These are phyloP conservation scores for Alternaria sp. DNA, from an alignment of 2,329 filamentous ascomycete species.

Conservation along the genomic window DNA sequence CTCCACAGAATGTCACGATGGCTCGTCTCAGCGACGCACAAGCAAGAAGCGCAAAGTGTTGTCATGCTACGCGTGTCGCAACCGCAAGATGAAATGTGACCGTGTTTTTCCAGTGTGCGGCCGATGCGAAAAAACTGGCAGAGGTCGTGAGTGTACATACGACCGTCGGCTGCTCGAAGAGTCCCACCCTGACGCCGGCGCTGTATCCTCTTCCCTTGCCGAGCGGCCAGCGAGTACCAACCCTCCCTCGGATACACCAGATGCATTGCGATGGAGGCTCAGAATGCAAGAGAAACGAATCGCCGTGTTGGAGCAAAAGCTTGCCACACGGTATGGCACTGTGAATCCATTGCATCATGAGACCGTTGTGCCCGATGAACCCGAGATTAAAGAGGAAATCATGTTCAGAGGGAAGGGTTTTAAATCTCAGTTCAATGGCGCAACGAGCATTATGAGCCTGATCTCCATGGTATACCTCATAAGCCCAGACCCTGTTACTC, in stretches of 20 bases:
- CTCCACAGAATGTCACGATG: constrained; percentile 39
- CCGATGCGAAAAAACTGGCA: constrained; percentile 55
- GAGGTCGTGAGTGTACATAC: constrained; percentile 55
- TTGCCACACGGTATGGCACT: constrained; percentile 34
- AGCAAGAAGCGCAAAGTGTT: constrained; percentile 57
- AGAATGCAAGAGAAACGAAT: constrained; percentile 44
- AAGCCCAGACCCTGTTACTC: background rate
- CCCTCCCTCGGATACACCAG: constrained; percentile 16
- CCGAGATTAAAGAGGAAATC: constrained; percentile 47
- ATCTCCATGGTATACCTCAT: constrained; percentile 44
- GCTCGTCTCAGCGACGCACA: constrained; percentile 50
- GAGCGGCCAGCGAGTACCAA: constrained; percentile 16
- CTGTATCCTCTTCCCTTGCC: constrained; percentile 15
- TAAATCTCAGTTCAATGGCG: constrained; percentile 57
- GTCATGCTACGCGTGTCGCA: constrained; percentile 58
- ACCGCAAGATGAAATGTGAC: constrained; percentile 59
- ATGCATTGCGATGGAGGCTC: constrained; percentile 41
- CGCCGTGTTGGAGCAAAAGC: constrained; percentile 42
- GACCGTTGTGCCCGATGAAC: constrained; percentile 26
- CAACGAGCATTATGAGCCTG: constrained; percentile 52
- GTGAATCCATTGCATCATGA: constrained; percentile 29
- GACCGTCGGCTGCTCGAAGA: constrained; percentile 50
- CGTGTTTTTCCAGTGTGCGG: constrained; percentile 56
- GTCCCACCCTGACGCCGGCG: constrained; percentile 33
- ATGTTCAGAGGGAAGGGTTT: constrained; percentile 56